Evolutionary conservation across 768 basidiomycete genomes (phyloP).

Genomic region (Termitomyces sp.): DNA sequence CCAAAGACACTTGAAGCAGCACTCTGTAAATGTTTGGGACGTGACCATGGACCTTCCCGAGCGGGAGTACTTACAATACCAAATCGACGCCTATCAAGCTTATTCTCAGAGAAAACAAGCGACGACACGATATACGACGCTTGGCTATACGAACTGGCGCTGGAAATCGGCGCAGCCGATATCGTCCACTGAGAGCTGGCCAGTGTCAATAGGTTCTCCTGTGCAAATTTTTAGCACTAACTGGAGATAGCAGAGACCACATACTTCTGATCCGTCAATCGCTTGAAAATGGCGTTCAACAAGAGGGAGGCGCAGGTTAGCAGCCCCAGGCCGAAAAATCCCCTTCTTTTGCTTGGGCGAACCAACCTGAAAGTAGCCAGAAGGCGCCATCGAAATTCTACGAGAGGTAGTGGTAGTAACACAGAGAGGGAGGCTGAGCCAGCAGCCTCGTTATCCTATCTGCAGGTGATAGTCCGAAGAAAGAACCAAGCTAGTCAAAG

Average conservation of each 20-base stretch:
- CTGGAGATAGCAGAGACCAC: neutral
- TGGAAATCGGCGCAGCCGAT: constrained; percentile 16
- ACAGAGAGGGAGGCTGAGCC: constrained; percentile 11
- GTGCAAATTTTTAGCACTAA: neutral
- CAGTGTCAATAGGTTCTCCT: constrained; percentile 10
- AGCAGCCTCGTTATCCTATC: constrained; percentile 11
- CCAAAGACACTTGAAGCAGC: constrained; percentile 2
- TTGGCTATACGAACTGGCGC: constrained; percentile 21
- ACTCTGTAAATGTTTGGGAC: neutral
- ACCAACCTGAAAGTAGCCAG: constrained; percentile 2
- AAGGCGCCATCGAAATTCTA: constrained; percentile 5
- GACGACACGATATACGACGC: constrained; percentile 15
- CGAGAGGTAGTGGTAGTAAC: neutral
- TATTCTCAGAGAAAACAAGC: constrained; percentile 10
- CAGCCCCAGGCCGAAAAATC: constrained; percentile 10
- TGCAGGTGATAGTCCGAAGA: neutral
- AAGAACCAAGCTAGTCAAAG: too few relatives aligned
- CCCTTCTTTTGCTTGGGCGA: constrained; percentile 3
- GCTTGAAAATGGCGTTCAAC: constrained; percentile 9
- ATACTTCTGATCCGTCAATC: constrained; percentile 3
- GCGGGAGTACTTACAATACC: constrained; percentile 17
- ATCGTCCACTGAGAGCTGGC: constrained; percentile 15
- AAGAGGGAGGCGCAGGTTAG: constrained; percentile 11
- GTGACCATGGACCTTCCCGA: constrained; percentile 14
- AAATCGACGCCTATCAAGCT: constrained; percentile 18